Evolutionary conservation across 139 green algal species (phyloP), one percentile per base, ranked within the genome.

Genomic region (Micractinium conductrix): DNA sequence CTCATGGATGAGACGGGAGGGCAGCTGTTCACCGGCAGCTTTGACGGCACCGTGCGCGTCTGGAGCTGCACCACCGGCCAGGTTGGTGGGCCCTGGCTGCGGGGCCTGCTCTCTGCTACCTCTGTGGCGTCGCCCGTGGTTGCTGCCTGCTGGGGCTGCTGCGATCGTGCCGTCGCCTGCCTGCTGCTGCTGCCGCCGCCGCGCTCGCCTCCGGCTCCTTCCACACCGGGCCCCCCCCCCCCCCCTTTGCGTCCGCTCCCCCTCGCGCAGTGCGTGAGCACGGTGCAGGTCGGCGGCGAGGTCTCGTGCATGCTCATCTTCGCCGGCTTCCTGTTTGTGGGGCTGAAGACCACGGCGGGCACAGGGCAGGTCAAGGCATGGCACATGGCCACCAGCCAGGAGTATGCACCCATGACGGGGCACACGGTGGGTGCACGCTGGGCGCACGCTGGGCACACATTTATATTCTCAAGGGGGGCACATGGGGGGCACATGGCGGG

Each of bases 11-110:
- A 74, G 30, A 60, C 43, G 37, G 88, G 48, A 62, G 79, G 74
- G 16, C 92, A 96, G 88, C 84, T 97, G 35, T 97, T 95, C 87
- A 95, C 92, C 5, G 93, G 91, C 22, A 92, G 89, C 26, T 81
- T 91, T 55, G 93, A 96, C 70, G 83, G 87, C n/a, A 93, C 86
- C 1, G 81, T 96, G 28, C 85, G 91, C 19, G 85, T 93, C 28
- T 97, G 93, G 92, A 92, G 90, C 84, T 92, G 88, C 58, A 78
- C 78, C 5, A 93, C 85, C 48, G 92, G 91, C 14, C 79, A 95
- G 90, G 92, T 95, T 63, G n/a, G 85, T 26, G 16, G 35, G n/a
- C 35, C 10, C 67, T 73, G 67, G 14, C 33, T 8, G 28, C 28
- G 26, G 28, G 5, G 6, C 35, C 67, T 74, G 67, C 17, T 14